Conservation (phyloP, 306 rosid genomes). For the Rubus parviflorus region DNA sequence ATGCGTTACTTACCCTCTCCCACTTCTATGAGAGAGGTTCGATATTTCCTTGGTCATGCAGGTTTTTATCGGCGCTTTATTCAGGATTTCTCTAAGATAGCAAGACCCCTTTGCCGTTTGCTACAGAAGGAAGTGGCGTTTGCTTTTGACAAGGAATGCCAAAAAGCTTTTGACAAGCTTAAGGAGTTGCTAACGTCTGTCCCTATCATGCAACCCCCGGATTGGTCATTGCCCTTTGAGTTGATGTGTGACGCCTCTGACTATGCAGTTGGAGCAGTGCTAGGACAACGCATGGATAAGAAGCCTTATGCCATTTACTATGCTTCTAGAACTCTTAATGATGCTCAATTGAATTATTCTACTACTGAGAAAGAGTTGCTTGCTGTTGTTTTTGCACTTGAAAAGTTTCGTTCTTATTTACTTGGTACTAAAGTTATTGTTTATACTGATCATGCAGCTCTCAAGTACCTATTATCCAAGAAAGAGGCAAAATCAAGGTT, state of each 20-base stretch:
- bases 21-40: no score
- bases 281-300: neutral
- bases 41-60: no score
- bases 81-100: neutral
- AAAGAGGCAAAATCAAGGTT: neutral
- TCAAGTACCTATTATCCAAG: neutral
- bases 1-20: no score
- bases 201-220: neutral
- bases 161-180: neutral
- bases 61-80: neutral
- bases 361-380: neutral
- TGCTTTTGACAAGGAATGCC: neutral
- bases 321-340: neutral
- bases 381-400: neutral
- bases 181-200: neutral
- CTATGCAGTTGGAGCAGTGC: neutral
- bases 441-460: no score
- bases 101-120: neutral
- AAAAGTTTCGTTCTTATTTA: neutral
- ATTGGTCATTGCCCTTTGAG: neutral
- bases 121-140: neutral
- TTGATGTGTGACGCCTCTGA: neutral
- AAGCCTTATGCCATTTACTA: neutral
- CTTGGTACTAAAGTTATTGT: neutral
- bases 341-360: no score